phyloP scores from a whole-genome alignment of 148 eudicot species.

The Persicaria tinctoria region DNA sequence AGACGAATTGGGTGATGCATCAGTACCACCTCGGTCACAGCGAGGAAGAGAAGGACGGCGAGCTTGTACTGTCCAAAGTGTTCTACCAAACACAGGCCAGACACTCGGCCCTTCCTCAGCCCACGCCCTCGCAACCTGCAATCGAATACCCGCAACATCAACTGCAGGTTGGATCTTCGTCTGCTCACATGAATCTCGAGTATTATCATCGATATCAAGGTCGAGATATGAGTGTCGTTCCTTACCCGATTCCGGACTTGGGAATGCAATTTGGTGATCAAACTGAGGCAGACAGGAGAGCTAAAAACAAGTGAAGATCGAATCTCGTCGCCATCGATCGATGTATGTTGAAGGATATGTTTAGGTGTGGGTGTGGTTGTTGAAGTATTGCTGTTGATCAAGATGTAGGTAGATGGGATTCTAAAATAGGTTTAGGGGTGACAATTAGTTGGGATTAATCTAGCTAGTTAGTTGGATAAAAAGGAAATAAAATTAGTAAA shows the following conservation, averaged over 20 bases:
- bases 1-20: slow-evolving; percentile 98
- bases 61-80: slow-evolving; percentile 72
- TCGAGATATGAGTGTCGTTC: slow-evolving; percentile 28
- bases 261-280: slow-evolving; percentile 25
- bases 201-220: slow-evolving; percentile 17
- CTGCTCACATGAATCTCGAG: background rate
- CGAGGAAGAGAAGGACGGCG: slow-evolving; percentile 93
- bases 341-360: no score
- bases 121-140: slow-evolving; percentile 16
- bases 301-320: background rate
- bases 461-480: no score
- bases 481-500: no score
- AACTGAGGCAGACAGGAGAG: background rate
- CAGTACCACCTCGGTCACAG: slow-evolving; percentile 77
- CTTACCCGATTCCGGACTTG: slow-evolving; percentile 48
- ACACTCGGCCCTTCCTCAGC: slow-evolving; percentile 40
- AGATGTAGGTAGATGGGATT: no score
- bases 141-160: background rate
- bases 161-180: background rate
- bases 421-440: no score
- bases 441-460: no score
- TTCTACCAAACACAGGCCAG: slow-evolving; percentile 97
- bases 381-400: no score
- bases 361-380: no score
- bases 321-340: no score